Evolutionary conservation across 441 rosid species (phyloP), one percentile per base, ranked within the genome.

Genomic region (Jatropha podagrica): DNA sequence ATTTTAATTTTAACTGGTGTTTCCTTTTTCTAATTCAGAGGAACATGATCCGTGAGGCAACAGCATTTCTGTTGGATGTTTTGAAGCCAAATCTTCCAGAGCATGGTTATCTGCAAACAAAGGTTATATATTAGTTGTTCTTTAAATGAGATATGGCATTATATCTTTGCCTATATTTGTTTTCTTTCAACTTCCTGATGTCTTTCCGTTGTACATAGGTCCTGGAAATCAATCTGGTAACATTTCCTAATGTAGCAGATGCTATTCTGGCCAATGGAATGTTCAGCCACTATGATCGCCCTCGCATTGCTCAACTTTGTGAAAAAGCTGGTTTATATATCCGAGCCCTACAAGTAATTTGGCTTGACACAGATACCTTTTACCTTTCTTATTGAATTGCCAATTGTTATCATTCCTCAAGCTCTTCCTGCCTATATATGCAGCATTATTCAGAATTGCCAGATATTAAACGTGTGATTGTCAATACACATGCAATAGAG

Each of bases 221-320:
- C 68, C 84, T 96, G 83, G 99, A 96, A 83, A 96, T 94, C 90
- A 96, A 96, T 88, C 85, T 96, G 78, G 99, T 96, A 69, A 96
- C 99, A 44, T 96, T 90, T 81, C 98, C 99, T 20, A 96, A 96
- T 79, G 99, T 96, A 38, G 99, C 99, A 76, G 99, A 96, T 88
- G 99, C 99, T 78, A 96, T 96, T 83, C 85, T 96, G 79, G 99
- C 99, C 67, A 96, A 96, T 83, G 99, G 97, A 78, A 96, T 96
- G 99, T 96, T 96, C 82, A 90, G 94, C 81, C 97, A 96, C 82
- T 96, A 96, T 83, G 99, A 94, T 76, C 94, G 96, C 68, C 97
- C 98, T 72, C 97, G 99, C 42, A 86, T 96, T 81, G 99, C 92
- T 12, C 99, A 96, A 84, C 96, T 96, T 59, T 96, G 99, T 89